Percentiles rank a stretch among this genome's conserved stretches.
Evolutionary conservation across 169 alveolate genomes (phyloP).

Genomic region (Cyclospora cayetanensis): DNA sequence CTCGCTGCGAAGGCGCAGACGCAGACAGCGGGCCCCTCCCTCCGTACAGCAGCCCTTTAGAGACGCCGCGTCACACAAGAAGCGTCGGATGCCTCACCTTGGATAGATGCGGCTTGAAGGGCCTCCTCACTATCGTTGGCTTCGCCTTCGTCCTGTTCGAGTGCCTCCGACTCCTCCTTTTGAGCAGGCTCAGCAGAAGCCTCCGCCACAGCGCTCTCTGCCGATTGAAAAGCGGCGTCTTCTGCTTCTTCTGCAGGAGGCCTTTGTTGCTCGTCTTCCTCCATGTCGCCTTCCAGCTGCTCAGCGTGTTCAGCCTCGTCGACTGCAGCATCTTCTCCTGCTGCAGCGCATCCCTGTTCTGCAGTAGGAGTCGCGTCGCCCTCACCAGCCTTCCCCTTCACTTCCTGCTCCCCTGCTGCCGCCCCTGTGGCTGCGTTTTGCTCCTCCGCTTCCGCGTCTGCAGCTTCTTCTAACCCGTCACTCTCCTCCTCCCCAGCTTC

Average conservation of each 20-base stretch:
- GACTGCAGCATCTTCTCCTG: slow-evolving; percentile 62
- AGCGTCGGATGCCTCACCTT: background rate
- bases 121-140: slow-evolving; percentile 25
- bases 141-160: background rate
- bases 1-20: background rate
- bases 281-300: background rate
- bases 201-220: background rate
- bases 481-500: slow-evolving; percentile 8
- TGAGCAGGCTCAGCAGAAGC: background rate
- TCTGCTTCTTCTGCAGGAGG: slow-evolving; percentile 17
- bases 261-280: slow-evolving; percentile 50
- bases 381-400: slow-evolving; percentile 34
- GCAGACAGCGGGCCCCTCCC: background rate
- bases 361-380: background rate
- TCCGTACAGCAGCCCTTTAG: background rate
- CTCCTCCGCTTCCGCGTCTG: background rate
- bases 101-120: slow-evolving; percentile 35
- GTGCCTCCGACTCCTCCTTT: slow-evolving; percentile 5
- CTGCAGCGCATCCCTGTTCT: slow-evolving; percentile 61
- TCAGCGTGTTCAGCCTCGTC: background rate
- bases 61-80: background rate
- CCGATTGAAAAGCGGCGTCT: background rate
- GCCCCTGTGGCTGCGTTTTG: background rate
- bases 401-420: slow-evolving; percentile 56
- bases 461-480: background rate